A percentile compares a stretch with the other conserved stretches of the same genome.
Evolutionary conservation across 169 alveolate genomes (phyloP).

Genomic region (Plasmodium sp.): DNA sequence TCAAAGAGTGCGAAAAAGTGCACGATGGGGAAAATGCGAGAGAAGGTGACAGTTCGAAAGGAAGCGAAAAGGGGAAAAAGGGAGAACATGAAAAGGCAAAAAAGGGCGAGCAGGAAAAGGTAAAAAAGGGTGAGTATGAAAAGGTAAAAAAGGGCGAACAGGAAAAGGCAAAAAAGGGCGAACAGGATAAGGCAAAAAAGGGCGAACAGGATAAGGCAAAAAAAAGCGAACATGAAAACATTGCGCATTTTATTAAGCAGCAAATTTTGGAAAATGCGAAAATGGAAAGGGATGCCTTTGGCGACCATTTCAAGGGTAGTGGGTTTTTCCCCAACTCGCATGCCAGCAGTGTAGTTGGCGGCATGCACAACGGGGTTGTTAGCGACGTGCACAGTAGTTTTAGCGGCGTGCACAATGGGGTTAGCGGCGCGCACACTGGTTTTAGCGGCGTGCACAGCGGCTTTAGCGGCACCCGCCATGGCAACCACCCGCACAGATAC

Average conservation of each 20-base stretch:
- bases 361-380: not conserved
- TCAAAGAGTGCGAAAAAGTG: not conserved
- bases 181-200: not conserved
- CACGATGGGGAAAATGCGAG: not conserved
- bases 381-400: too few relatives aligned
- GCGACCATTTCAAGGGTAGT: not conserved
- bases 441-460: not conserved
- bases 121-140: too few relatives aligned
- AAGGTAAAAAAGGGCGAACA: too few relatives aligned
- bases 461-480: not conserved
- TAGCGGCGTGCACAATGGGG: not conserved
- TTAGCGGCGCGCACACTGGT: too few relatives aligned
- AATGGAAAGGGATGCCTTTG: not conserved
- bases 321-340: not conserved
- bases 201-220: not conserved
- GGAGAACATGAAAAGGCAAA: not conserved
- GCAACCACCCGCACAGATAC: constrained; percentile 7
- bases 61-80: not conserved
- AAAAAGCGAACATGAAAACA: not conserved
- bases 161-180: not conserved
- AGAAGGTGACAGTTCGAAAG: not conserved
- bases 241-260: not conserved
- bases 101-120: too few relatives aligned
- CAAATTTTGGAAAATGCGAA: not conserved
- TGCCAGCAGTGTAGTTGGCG: not conserved